These are phyloP conservation scores for Saccharomycopsis javanensis DNA, from an alignment of 805 yeast species.

Conservation along the genomic window DNA sequence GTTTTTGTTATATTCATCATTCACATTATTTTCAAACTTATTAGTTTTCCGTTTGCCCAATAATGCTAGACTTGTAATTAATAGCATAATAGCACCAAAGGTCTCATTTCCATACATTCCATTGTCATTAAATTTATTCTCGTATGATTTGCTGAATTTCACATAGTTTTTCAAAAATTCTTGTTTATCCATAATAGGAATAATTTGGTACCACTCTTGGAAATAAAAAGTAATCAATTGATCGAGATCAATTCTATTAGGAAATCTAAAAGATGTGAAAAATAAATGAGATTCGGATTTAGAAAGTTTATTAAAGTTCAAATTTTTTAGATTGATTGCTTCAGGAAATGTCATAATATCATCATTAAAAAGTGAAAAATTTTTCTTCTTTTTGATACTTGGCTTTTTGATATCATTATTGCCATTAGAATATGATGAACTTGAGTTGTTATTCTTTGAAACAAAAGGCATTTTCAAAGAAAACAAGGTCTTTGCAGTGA, in stretches of 20 bases:
- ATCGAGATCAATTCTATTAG: slow-evolving; percentile 54
- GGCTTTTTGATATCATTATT: background rate
- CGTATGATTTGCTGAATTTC: slow-evolving; percentile 37
- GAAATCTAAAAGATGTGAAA: slow-evolving; percentile 34
- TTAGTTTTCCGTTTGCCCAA: slow-evolving; percentile 21
- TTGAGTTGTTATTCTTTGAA: slow-evolving; percentile 22
- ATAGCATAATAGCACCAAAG: slow-evolving; percentile 41
- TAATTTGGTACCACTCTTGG: slow-evolving; percentile 63
- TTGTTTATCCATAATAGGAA: slow-evolving; percentile 62
- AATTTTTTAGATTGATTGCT: slow-evolving; percentile 26
- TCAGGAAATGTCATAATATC: slow-evolving; percentile 25
- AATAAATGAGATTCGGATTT: slow-evolving; percentile 37
- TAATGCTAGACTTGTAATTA: slow-evolving; percentile 41
- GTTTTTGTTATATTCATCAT: background rate
- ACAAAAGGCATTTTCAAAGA: slow-evolving; percentile 44
- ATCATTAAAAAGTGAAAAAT: slow-evolving; percentile 18
- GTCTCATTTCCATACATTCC: slow-evolving; percentile 38
- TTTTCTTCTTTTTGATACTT: background rate
- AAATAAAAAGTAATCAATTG: slow-evolving; percentile 58
- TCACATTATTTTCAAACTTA: slow-evolving; percentile 3
- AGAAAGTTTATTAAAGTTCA: slow-evolving; percentile 32
- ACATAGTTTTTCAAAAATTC: slow-evolving; percentile 56
- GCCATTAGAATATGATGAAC: background rate
- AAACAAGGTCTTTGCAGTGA: slow-evolving; percentile 64
- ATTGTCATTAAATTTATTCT: slow-evolving; percentile 33